Conservation (phyloP, 1,139 yeast genomes). For the Debaryomyces nepalensis region DNA sequence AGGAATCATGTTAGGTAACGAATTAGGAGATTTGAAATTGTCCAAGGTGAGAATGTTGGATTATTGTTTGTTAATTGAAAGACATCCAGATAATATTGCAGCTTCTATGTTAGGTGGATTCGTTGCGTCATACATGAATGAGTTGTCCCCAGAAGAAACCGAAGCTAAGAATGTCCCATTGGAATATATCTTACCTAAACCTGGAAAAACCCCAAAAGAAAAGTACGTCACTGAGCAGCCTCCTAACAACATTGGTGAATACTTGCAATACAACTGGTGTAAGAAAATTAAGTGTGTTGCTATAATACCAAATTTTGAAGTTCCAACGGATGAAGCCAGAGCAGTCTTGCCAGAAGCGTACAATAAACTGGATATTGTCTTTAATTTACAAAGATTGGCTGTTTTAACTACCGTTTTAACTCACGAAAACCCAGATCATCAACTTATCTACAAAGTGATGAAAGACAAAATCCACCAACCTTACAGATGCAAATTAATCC, state of each 20-base stretch:
- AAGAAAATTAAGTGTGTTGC: slow-evolving; percentile 83
- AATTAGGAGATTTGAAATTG: slow-evolving; percentile 72
- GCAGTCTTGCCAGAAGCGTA: slow-evolving; percentile 84
- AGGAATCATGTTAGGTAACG: slow-evolving; percentile 91
- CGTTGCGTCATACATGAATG: slow-evolving; percentile 91
- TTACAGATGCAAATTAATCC: slow-evolving; percentile 85
- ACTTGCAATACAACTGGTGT: slow-evolving; percentile 84
- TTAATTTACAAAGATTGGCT: slow-evolving; percentile 67
- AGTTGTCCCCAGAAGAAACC: slow-evolving; percentile 69
- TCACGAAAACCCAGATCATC: slow-evolving; percentile 78
- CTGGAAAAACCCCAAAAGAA: slow-evolving; percentile 65
- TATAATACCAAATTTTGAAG: slow-evolving; percentile 91
- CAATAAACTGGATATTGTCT: slow-evolving; percentile 81
- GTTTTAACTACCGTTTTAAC: slow-evolving; percentile 74
- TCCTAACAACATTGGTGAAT: slow-evolving; percentile 87
- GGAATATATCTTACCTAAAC: slow-evolving; percentile 79
- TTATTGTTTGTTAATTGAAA: slow-evolving; percentile 93
- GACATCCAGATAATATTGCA: slow-evolving; percentile 97
- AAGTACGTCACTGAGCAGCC: slow-evolving; percentile 48
- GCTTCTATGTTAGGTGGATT: slow-evolving; percentile 99
- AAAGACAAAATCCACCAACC: slow-evolving; percentile 97
- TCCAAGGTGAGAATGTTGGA: slow-evolving; percentile 85
- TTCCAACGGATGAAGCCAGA: slow-evolving; percentile 88
- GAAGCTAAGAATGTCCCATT: slow-evolving; percentile 81
- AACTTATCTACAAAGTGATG: slow-evolving; percentile 90